phyloP scores from a whole-genome alignment of 106 monocot genomes.

The Triglochin maritima region DNA sequence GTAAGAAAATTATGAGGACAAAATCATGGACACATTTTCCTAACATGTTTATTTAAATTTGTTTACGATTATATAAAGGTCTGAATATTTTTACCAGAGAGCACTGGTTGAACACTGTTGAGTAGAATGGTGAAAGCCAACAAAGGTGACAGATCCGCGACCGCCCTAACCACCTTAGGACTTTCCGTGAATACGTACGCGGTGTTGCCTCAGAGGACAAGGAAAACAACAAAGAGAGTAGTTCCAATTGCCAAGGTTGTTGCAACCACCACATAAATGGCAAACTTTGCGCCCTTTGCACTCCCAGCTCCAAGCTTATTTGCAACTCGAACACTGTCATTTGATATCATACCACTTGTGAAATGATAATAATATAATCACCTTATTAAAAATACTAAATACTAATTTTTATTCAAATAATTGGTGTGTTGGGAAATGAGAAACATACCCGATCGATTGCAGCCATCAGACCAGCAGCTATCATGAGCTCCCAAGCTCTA shows the following conservation, averaged over 20 bases:
- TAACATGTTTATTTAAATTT: no score
- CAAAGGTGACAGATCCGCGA: conserved; percentile 51
- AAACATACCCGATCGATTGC: conserved; percentile 46
- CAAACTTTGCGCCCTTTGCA: conserved; percentile 47
- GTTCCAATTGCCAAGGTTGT: conserved; percentile 39
- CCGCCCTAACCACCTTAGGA: conserved; percentile 33
- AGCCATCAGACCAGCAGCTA: conserved; percentile 51
- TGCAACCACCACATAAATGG: conserved; percentile 29
- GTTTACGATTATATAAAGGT: no score
- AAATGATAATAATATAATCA: no score
- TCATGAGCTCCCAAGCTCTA: conserved; percentile 78
- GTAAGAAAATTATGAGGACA: no score
- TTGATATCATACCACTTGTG: background rate
- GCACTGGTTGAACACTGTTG: conserved; percentile 60
- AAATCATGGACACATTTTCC: no score
- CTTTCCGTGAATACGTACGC: conserved; percentile 55
- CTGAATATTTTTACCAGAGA: background rate
- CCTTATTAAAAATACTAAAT: no score
- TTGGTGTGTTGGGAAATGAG: no score
- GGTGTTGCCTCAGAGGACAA: conserved; percentile 34
- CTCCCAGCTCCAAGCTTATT: conserved; percentile 76
- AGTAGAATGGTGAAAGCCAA: conserved; percentile 65
- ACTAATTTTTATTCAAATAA: no score
- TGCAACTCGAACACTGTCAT: conserved; percentile 31
- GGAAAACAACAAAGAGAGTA: conserved; percentile 37